Base-by-base conservation (phyloP, 169 alveolate genomes). In the Plasmodium inui region DNA sequence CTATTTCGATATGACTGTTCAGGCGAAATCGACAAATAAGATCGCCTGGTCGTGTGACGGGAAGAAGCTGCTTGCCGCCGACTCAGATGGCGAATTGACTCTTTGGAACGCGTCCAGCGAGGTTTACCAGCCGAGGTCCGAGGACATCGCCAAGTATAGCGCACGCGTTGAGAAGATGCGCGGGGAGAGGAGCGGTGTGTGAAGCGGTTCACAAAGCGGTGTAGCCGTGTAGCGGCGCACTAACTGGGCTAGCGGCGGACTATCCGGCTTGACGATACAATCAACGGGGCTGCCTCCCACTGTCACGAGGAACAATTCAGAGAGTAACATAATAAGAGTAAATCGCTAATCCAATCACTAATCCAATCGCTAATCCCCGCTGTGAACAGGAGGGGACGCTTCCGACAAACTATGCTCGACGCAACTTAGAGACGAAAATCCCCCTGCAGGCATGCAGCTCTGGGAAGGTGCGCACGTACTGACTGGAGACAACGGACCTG, bases 41-140 rank as follows among this genome's bases (percentile, higher is more conserved):
- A 50, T 90, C n/a, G 84, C 95, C 5, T 90, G 95, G 95, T 90
- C 95, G 41, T 71, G 37, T 55, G 95, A 90, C 22, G 95, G 95
- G 19, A 81, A 22, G 57, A 70, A 82, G 83, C n/a, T 90, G 19
- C 67, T 90, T 32, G 95, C 92, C 34, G 95, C 84, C 19, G 92
- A 90, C 32, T 61, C 95, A 6, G 80, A 67, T 9, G 95, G 95
- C 3, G 12, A 5, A 12, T 22, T 90, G 26, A 90, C 95, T 17
- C 53, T 90, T 14, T 90, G 95, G 95, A 70, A 70, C 82, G 39
- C 95, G 0, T 90, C 92, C 57, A 81, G 72, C 26, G 95, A 90
- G 19, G 30, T 90, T 67, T 90, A 90, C 82, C 95, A 90, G 41
- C 95, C 95, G 2, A 10, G 76, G 61, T 37, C 91, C 22, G 95